A percentile compares a stretch with the other conserved stretches of the same genome.
These are phyloP conservation scores for Fomitopsis schrenkii DNA, from an alignment of 1,284 basidiomycete species.

Conservation along the genomic window DNA sequence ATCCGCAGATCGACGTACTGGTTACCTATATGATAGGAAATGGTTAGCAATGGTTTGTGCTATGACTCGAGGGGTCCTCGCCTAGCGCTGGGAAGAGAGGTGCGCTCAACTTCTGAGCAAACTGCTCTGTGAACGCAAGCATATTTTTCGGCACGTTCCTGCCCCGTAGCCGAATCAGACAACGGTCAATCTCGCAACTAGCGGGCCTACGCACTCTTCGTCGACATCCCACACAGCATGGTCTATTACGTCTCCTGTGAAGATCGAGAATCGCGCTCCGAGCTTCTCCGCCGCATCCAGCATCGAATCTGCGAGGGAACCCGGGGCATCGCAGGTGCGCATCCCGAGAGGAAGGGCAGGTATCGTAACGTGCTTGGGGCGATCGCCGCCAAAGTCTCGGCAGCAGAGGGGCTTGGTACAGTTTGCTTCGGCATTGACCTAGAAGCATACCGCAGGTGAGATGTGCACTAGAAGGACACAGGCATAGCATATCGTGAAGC, in stretches of 20 bases:
- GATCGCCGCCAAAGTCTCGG: conserved; percentile 39
- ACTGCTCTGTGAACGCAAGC: conserved; percentile 38
- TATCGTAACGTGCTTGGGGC: conserved; percentile 30
- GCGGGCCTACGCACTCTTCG: conserved; percentile 29
- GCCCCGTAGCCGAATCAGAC: not conserved
- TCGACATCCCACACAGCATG: conserved; percentile 45
- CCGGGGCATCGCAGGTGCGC: conserved; percentile 46
- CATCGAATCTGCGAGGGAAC: conserved; percentile 46
- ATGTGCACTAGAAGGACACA: too few species aligned
- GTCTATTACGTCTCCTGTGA: conserved; percentile 61
- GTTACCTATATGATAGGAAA: conserved; percentile 34
- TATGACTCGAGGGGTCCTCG: conserved; percentile 16
- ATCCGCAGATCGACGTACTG: conserved; percentile 33
- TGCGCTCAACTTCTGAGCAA: conserved; percentile 32
- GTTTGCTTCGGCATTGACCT: conserved; percentile 46
- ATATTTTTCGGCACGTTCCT: conserved; percentile 41
- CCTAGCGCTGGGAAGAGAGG: conserved; percentile 45
- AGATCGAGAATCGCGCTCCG: conserved; percentile 46
- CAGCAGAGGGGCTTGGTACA: conserved; percentile 62
- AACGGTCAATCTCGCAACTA: not conserved
- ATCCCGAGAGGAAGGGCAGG: conserved; percentile 46
- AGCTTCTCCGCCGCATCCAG: conserved; percentile 36
- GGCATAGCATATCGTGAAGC: too few species aligned
- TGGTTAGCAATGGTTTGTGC: not conserved
- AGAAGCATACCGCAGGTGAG: not conserved